A percentile compares a stretch with the other conserved stretches of the same genome.
Conservation (phyloP, 768 basidiomycete genomes). For the Dacryopinax primogenitus region DNA sequence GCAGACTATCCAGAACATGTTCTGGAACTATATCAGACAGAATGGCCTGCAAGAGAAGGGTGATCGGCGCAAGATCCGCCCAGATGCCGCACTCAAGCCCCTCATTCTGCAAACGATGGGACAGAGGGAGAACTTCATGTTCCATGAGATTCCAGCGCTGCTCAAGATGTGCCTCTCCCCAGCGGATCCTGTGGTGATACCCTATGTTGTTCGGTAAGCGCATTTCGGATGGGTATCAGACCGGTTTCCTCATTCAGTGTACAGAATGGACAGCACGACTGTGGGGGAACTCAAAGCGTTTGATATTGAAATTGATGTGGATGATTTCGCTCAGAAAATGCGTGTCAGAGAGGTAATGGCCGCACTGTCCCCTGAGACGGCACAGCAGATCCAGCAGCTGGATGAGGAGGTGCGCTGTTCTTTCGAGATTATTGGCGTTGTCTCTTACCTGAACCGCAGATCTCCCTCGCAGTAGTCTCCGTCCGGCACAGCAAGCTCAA, state of each 20-base stretch:
- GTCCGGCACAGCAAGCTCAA: constrained; percentile 79
- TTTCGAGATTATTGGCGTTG: background rate
- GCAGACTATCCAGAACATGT: constrained; percentile 59
- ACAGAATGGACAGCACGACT: background rate
- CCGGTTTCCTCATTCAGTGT: background rate
- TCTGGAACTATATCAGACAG: constrained; percentile 89
- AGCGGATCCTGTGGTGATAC: constrained; percentile 67
- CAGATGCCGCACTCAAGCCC: constrained; percentile 46
- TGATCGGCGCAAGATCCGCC: constrained; percentile 54
- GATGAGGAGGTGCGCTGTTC: constrained; percentile 68
- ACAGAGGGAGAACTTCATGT: constrained; percentile 46
- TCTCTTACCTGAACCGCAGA: constrained; percentile 33
- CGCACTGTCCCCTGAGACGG: constrained; percentile 55
- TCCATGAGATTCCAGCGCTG: constrained; percentile 72
- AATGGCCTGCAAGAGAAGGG: constrained; percentile 72
- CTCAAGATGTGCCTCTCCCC: constrained; percentile 66
- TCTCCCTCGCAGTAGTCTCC: constrained; percentile 70
- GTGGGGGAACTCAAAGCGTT: constrained; percentile 50
- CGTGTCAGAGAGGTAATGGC: constrained; percentile 59
- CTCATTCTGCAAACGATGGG: constrained; percentile 13
- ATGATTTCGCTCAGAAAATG: constrained; percentile 59
- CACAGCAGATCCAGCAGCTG: constrained; percentile 51
- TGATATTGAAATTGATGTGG: constrained; percentile 81
- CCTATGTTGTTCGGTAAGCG: constrained; percentile 37
- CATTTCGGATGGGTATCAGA: background rate